A percentile compares a stretch with the other conserved stretches of the same genome.
These are phyloP conservation scores for Prunus persica DNA, from an alignment of 306 rosid species.

Conservation along the genomic window DNA sequence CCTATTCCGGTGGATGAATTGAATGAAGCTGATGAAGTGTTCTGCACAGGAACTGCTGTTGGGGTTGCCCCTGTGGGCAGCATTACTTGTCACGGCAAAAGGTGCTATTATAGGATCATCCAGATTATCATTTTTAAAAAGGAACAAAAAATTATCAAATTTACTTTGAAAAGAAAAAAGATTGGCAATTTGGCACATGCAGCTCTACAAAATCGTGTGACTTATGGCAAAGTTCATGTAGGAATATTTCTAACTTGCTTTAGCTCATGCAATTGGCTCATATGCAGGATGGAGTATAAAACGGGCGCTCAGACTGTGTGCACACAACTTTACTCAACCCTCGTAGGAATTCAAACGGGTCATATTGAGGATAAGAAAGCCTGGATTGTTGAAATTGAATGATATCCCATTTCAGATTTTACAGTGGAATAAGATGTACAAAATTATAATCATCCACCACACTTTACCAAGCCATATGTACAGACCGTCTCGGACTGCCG, in stretches of 20 bases:
- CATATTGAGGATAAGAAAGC: slow-evolving; percentile 59
- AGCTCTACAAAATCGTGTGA: too few relatives aligned
- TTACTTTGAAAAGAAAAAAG: too few relatives aligned
- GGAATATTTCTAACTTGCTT: neutral
- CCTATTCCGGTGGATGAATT: slow-evolving; percentile 53
- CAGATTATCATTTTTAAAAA: neutral
- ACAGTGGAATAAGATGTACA: neutral
- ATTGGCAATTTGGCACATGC: too few relatives aligned
- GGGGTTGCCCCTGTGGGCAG: slow-evolving; percentile 81
- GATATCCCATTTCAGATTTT: slow-evolving; percentile 5
- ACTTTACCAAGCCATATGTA: neutral
- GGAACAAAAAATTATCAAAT: neutral
- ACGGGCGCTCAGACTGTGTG: slow-evolving; percentile 53
- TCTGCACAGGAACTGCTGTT: slow-evolving; percentile 92
- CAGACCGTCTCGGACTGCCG: neutral
- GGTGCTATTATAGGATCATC: slow-evolving; percentile 19
- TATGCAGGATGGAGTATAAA: slow-evolving; percentile 58
- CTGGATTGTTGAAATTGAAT: slow-evolving; percentile 63
- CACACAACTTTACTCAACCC: slow-evolving; percentile 41
- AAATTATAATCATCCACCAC: neutral
- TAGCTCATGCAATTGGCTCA: neutral
- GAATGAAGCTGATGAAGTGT: slow-evolving; percentile 73
- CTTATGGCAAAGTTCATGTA: too few relatives aligned
- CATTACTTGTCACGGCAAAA: slow-evolving; percentile 47
- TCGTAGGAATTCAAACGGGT: slow-evolving; percentile 70